Evolutionary conservation across 2,329 filamentous ascomycete species (phyloP), one percentile per base, ranked within the genome.

Genomic region (Paraphaeosphaeria sporulosa): DNA sequence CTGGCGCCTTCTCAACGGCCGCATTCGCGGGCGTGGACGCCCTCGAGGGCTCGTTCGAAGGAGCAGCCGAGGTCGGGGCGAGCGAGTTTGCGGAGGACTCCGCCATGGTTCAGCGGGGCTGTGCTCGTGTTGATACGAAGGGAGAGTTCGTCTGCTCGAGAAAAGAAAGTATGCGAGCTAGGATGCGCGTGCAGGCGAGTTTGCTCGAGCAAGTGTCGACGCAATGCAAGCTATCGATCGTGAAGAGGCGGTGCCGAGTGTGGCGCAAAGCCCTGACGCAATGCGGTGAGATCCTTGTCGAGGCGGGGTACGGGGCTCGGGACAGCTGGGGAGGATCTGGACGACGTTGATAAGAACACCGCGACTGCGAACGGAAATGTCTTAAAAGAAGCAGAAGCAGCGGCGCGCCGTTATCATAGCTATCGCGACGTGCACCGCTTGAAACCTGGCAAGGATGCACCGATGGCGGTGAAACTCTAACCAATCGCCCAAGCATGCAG

Each of bases 1-100:
- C 93, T 66, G 85, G 84, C 17, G 82, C 78, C 78, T 88, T 87
- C 73, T 89, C 86, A 1, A 64, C 71, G 17, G 71, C 65, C 12
- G 71, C 71, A 61, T 69, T 72, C 27, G 70, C 67, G 19, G 76
- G 75, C 46, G 74, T 77, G 21, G 75, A 60, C 23, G 76, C 73
- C 59, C 75, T 66, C 59, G 77, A 79, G 25, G 71, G 64, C n/a
- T 73, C 72, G 58, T 63, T 71, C 10, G 76, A 78, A 63, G 64
- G 70, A 61, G 69, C 62, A 53, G 72, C 71, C 32, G 76, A 76
- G 55, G 60, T 63, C 49, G 72, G 68, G 47, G 68, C 72, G 27
- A 70, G 64, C 10, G 61, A 48, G 42, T 64, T 44, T 49, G 74
- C 66, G 46, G 71, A 65, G 55, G 71, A 64, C 58, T 76, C 73